phyloP scores from a whole-genome alignment of 805 yeast genomes.

The Candida corydali region DNA sequence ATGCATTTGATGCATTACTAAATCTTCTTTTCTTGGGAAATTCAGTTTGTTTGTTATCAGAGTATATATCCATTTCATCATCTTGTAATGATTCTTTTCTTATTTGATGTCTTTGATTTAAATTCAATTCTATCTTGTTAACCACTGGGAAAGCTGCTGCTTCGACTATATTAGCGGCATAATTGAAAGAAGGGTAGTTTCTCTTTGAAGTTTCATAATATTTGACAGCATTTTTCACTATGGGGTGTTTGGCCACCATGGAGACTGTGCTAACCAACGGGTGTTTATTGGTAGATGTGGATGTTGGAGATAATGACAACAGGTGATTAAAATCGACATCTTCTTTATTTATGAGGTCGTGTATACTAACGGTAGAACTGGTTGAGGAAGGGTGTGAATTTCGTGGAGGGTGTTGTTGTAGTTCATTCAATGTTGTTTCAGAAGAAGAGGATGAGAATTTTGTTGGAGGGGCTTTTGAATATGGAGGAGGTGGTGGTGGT shows the following conservation, averaged over 20 bases:
- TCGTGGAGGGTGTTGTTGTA: neutral
- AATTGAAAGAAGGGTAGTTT: conserved; percentile 47
- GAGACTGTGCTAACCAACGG: conserved; percentile 37
- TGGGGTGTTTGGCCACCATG: conserved; percentile 36
- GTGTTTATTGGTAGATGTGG: conserved; percentile 16
- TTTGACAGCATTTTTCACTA: conserved; percentile 47
- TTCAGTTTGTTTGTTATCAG: conserved; percentile 7
- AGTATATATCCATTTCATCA: conserved; percentile 8
- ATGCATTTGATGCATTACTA: conserved; percentile 9
- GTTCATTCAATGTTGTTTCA: conserved; percentile 8
- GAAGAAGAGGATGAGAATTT: conserved; percentile 16
- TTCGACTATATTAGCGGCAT: conserved; percentile 59
- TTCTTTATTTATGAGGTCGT: conserved; percentile 5
- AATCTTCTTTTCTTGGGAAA: conserved; percentile 18
- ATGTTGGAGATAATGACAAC: too few relatives aligned
- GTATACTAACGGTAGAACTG: conserved; percentile 2
- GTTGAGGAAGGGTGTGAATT: neutral
- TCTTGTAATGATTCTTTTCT: conserved; percentile 2
- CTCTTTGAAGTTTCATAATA: conserved; percentile 44
- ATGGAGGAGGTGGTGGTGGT: conserved; percentile 7
- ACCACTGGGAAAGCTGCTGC: conserved; percentile 54
- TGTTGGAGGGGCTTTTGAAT: conserved; percentile 5
- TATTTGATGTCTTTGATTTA: conserved; percentile 36
- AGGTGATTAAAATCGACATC: neutral
- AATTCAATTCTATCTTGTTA: conserved; percentile 42